phyloP scores from a whole-genome alignment of 176 grass and related monocot genomes.

The Carex pumila region DNA sequence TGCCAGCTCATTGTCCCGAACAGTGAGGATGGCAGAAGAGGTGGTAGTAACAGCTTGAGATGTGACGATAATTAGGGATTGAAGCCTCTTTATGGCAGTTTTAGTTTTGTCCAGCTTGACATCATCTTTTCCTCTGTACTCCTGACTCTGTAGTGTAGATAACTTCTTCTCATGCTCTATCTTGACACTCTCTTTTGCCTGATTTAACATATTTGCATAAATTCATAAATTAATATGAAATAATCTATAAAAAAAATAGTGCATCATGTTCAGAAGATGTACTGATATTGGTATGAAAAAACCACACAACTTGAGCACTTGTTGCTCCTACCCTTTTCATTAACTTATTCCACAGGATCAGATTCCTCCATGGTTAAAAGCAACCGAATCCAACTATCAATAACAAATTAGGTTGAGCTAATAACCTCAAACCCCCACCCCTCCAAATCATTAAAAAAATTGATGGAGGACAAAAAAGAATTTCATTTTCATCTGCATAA shows the following conservation, averaged over 20 bases:
- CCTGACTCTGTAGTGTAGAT: slow-evolving; percentile 78
- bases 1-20: slow-evolving; percentile 90
- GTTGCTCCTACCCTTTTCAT: background rate
- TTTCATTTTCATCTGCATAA: background rate
- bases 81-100: slow-evolving; percentile 88
- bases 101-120: slow-evolving; percentile 94
- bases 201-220: slow-evolving; percentile 15
- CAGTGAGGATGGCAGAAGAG: slow-evolving; percentile 79
- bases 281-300: background rate
- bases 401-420: slow-evolving; percentile 15
- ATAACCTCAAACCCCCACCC: background rate
- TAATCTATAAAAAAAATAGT: background rate
- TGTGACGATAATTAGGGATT: slow-evolving; percentile 82
- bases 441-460: background rate
- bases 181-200: slow-evolving; percentile 89
- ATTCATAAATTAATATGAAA: background rate
- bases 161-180: slow-evolving; percentile 97
- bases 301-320: background rate
- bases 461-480: background rate
- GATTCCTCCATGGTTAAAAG: slow-evolving; percentile 43
- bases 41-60: slow-evolving; percentile 93
- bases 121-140: slow-evolving; percentile 74
- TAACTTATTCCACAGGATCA: slow-evolving; percentile 35
- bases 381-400: background rate
- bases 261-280: background rate